These are phyloP conservation scores for Fraxinus baroniana DNA, from an alignment of 305 asterid species.

Conservation along the genomic window DNA sequence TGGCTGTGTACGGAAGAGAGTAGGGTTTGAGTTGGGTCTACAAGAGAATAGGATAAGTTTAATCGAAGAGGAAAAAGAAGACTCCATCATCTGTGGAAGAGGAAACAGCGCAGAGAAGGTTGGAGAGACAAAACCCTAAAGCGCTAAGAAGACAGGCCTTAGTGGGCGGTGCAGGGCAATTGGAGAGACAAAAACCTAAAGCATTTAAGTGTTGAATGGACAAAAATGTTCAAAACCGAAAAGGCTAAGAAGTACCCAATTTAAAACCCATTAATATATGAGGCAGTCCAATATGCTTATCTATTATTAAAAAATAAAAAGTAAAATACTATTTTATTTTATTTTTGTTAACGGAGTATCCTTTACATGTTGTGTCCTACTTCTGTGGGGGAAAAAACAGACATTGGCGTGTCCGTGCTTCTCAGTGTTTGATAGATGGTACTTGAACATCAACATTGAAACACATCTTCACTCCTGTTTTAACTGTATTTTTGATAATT, in stretches of 20 bases:
- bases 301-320: neutral
- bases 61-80: neutral
- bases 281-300: neutral
- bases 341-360: neutral
- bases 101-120: neutral
- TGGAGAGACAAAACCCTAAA: neutral
- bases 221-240: neutral
- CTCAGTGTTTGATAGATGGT: neutral
- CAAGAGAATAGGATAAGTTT: neutral
- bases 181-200: neutral
- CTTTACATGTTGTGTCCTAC: neutral
- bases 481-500: neutral
- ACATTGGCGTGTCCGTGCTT: neutral
- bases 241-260: neutral
- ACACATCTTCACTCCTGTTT: slow-evolving; percentile 1
- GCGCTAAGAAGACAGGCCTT: neutral
- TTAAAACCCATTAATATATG: neutral
- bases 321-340: neutral
- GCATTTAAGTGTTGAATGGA: neutral
- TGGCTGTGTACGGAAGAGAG: neutral
- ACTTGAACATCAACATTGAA: slow-evolving; percentile 6
- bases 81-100: neutral
- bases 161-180: neutral
- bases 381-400: neutral
- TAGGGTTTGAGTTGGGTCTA: neutral